Evolutionary conservation across 2,329 filamentous ascomycete genomes (phyloP).

Genomic region (Sclerotinia borealis): DNA sequence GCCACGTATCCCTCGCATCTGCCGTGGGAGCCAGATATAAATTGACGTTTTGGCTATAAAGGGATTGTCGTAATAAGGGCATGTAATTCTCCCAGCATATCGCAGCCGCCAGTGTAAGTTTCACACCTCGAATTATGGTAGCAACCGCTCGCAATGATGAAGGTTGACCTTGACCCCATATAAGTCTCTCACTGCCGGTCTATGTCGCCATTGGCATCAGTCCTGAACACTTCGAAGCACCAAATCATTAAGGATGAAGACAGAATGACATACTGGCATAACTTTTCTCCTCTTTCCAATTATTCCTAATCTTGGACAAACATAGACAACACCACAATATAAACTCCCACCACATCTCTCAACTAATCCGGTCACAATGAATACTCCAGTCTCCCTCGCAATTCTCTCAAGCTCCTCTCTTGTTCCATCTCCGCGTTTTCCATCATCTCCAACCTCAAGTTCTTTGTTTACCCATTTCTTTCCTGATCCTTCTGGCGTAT

Average conservation of each 20-base stretch:
- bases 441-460: constrained; percentile 45
- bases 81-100: constrained; percentile 99
- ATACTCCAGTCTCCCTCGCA: constrained; percentile 71
- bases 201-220: constrained; percentile 16
- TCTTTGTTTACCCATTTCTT: constrained; percentile 62
- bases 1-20: constrained; percentile 77
- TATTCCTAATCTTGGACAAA: constrained; percentile 66
- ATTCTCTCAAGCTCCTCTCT: constrained; percentile 73
- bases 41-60: constrained; percentile 89
- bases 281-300: constrained; percentile 87
- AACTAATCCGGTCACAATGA: constrained; percentile 73
- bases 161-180: constrained; percentile 84
- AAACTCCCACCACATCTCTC: constrained; percentile 76
- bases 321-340: constrained; percentile 78
- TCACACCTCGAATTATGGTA: constrained; percentile 71
- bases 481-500: constrained; percentile 65
- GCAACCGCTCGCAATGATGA: constrained; percentile 73
- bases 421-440: constrained; percentile 64
- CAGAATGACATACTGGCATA: constrained; percentile 62
- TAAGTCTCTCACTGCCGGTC: constrained; percentile 74
- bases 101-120: constrained; percentile 74
- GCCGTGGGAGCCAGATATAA: constrained; percentile 88
- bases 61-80: constrained; percentile 74
- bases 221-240: neutral
- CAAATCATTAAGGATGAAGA: neutral